These are phyloP conservation scores for Calonectria multiphialidica DNA, from an alignment of 2,329 filamentous ascomycete genomes.

Conservation along the genomic window DNA sequence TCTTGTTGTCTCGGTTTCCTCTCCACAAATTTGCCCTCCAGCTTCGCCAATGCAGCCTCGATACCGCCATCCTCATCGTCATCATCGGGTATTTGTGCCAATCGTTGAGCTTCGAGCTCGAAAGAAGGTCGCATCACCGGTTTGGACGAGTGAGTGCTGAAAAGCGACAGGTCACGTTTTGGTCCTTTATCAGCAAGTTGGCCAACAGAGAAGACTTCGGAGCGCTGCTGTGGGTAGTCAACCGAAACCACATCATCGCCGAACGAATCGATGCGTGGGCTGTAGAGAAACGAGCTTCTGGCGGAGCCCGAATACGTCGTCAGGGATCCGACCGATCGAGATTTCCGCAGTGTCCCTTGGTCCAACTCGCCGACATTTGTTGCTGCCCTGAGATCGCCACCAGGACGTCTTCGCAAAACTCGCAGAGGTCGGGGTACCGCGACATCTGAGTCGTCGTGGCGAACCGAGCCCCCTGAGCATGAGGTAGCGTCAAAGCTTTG, in stretches of 20 bases:
- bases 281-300: slow-evolving; percentile 67
- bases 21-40: slow-evolving; percentile 84
- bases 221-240: slow-evolving; percentile 45
- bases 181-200: slow-evolving; percentile 65
- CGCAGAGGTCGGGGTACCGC: slow-evolving; percentile 66
- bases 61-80: slow-evolving; percentile 80
- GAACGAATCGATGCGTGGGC: slow-evolving; percentile 49
- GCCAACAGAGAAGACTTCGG: slow-evolving; percentile 68
- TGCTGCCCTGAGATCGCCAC: slow-evolving; percentile 79
- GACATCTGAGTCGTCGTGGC: slow-evolving; percentile 53
- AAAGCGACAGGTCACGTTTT: slow-evolving; percentile 64
- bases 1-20: slow-evolving; percentile 54
- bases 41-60: slow-evolving; percentile 90
- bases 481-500: slow-evolving; percentile 71
- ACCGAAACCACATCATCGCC: slow-evolving; percentile 36
- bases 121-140: slow-evolving; percentile 81
- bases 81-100: slow-evolving; percentile 91
- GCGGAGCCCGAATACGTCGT: slow-evolving; percentile 72
- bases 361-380: slow-evolving; percentile 74
- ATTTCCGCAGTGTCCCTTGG: slow-evolving; percentile 60
- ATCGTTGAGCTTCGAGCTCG: slow-evolving; percentile 86
- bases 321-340: slow-evolving; percentile 70
- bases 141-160: slow-evolving; percentile 73
- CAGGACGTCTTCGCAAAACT: slow-evolving; percentile 78
- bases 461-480: slow-evolving; percentile 64